Conservation (phyloP, 306 rosid genomes). For the Macrotyloma uniflorum region DNA sequence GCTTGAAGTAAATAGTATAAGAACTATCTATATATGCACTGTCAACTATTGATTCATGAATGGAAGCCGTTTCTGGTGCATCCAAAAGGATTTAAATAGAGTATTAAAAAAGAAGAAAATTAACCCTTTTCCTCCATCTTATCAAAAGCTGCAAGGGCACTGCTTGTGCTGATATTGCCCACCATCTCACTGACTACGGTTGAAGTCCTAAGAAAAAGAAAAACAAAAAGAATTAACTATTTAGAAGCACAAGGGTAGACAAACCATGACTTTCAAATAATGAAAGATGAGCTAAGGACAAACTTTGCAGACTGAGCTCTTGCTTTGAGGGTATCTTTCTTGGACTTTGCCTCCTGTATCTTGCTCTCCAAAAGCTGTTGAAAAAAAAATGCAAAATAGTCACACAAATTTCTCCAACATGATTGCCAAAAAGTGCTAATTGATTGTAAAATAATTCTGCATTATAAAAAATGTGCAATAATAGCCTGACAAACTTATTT, state of each 20-base stretch:
- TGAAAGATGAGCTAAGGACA: constrained; percentile 23
- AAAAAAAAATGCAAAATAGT: background rate
- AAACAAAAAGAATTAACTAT: constrained; percentile 35
- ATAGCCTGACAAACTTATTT: background rate
- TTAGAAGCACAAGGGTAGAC: constrained; percentile 24
- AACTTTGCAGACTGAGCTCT: constrained; percentile 83
- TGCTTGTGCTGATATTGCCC: constrained; percentile 72
- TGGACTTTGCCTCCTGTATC: constrained; percentile 75
- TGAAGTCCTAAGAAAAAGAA: constrained; percentile 57
- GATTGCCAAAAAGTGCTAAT: background rate
- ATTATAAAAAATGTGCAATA: background rate
- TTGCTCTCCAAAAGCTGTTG: constrained; percentile 74
- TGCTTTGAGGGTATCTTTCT: constrained; percentile 84
- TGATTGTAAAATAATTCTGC: background rate
- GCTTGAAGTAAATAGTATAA: background rate
- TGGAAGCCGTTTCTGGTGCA: background rate
- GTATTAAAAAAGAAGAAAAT: background rate
- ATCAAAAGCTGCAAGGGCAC: constrained; percentile 75
- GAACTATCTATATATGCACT: background rate
- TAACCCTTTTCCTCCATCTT: constrained; percentile 87
- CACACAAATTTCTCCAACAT: background rate
- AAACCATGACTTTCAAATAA: background rate
- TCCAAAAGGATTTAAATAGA: background rate
- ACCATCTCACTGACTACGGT: constrained; percentile 73
- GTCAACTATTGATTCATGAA: background rate